Evolutionary conservation across 139 green algal genomes (phyloP).

Genomic region (Haematococcus sp.): DNA sequence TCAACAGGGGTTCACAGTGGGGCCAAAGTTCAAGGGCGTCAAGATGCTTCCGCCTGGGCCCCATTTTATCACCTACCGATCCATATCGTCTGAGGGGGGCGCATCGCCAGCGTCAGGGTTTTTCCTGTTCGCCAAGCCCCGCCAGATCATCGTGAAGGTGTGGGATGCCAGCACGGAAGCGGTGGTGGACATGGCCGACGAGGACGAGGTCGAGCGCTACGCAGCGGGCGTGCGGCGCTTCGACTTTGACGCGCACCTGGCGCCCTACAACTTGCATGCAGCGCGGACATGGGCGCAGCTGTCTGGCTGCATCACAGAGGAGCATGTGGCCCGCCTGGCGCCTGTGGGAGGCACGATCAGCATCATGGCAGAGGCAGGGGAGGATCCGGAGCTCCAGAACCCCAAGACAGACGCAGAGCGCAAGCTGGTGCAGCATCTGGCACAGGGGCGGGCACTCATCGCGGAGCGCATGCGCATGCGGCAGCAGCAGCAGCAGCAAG

Average conservation of each 20-base stretch:
- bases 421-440: slow-evolving; percentile 51
- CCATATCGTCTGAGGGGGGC: slow-evolving; percentile 19
- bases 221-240: slow-evolving; percentile 54
- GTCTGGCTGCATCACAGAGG: slow-evolving; percentile 39
- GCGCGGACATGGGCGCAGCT: slow-evolving; percentile 58
- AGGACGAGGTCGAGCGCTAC: slow-evolving; percentile 47
- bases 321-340: slow-evolving; percentile 42
- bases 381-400: slow-evolving; percentile 21
- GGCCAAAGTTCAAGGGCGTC: slow-evolving; percentile 78
- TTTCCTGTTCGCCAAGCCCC: slow-evolving; percentile 31
- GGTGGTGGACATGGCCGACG: slow-evolving; percentile 51
- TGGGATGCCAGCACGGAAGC: slow-evolving; percentile 61
- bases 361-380: slow-evolving; percentile 57
- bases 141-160: slow-evolving; percentile 35
- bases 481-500: neutral
- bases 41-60: slow-evolving; percentile 90
- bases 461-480: neutral
- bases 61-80: slow-evolving; percentile 78
- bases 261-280: slow-evolving; percentile 73
- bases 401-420: slow-evolving; percentile 54
- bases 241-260: slow-evolving; percentile 75
- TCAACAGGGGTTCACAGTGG: slow-evolving; percentile 70
- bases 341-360: slow-evolving; percentile 58
- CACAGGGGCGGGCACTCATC: slow-evolving; percentile 19
- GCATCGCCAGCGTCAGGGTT: slow-evolving; percentile 51